These are phyloP conservation scores for Cercospora zeina DNA, from an alignment of 2,329 filamentous ascomycete species.

Conservation along the genomic window DNA sequence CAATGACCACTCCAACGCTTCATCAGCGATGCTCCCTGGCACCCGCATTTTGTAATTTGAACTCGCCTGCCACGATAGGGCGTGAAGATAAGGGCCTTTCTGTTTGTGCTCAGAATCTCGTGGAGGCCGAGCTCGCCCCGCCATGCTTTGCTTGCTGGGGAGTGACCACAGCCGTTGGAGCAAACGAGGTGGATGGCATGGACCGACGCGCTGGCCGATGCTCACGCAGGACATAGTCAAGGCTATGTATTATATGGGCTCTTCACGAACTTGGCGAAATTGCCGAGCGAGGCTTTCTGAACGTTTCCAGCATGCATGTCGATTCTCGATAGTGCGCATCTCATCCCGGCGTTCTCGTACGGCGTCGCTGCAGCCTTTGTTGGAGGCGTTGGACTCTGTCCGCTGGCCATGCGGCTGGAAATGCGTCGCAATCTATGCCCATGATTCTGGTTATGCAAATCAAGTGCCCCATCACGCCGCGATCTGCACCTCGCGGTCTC, in stretches of 20 bases:
- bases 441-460: background rate
- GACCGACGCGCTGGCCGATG: background rate
- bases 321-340: background rate
- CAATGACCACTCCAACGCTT: background rate
- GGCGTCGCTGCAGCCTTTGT: too few relatives aligned
- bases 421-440: background rate
- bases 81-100: background rate
- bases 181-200: background rate
- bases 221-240: too few relatives aligned
- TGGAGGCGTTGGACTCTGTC: too few relatives aligned
- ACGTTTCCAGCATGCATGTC: too few relatives aligned
- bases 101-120: background rate
- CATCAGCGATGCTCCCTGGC: background rate
- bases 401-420: background rate
- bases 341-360: too few relatives aligned
- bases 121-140: background rate
- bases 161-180: background rate
- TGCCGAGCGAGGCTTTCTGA: background rate
- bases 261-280: background rate
- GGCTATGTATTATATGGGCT: background rate
- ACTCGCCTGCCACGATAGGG: background rate
- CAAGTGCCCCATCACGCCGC: background rate
- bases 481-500: constrained; percentile 43
- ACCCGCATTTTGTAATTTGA: background rate
- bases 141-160: background rate